A percentile compares a stretch with the other conserved stretches of the same genome.
Conservation (phyloP, 176 grass and related monocot genomes). For the Triticum dicoccoides region DNA sequence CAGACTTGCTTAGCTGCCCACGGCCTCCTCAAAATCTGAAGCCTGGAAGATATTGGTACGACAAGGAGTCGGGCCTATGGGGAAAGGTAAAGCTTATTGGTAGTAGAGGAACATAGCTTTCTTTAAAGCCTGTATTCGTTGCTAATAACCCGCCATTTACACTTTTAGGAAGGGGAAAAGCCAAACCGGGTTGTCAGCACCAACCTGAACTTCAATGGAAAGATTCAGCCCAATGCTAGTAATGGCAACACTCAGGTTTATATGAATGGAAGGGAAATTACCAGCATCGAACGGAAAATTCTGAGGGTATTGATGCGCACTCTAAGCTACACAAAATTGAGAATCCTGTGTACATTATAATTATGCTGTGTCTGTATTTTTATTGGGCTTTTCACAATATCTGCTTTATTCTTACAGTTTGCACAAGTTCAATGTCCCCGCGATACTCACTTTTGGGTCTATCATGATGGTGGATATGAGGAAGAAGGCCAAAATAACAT, state of each 20-base stretch:
- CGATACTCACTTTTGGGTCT: conserved; percentile 98
- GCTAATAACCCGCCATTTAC: conserved; percentile 1
- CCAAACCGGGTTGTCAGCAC: conserved; percentile 71
- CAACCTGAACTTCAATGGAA: conserved; percentile 80
- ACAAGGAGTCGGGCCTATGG: conserved; percentile 96
- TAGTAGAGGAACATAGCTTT: background rate
- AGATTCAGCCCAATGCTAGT: conserved; percentile 74
- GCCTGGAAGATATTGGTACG: conserved; percentile 97
- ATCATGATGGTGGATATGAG: conserved; percentile 87
- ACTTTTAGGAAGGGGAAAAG: conserved; percentile 71
- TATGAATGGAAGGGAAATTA: conserved; percentile 93
- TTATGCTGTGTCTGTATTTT: background rate
- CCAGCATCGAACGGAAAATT: conserved; percentile 69
- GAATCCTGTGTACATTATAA: background rate
- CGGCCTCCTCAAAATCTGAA: conserved; percentile 82
- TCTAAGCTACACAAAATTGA: conserved; percentile 1
- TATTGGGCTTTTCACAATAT: background rate
- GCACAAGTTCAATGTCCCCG: conserved; percentile 90
- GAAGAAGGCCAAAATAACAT: conserved; percentile 99
- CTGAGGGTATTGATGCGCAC: conserved; percentile 47
- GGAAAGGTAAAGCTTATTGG: conserved; percentile 59
- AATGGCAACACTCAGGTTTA: conserved; percentile 86
- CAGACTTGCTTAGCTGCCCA: conserved; percentile 66
- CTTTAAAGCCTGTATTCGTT: background rate
- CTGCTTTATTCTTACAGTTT: conserved; percentile 40